Evolutionary conservation across 352 stramenopile genomes (phyloP).

Genomic region (Globisporangium yorkense): DNA sequence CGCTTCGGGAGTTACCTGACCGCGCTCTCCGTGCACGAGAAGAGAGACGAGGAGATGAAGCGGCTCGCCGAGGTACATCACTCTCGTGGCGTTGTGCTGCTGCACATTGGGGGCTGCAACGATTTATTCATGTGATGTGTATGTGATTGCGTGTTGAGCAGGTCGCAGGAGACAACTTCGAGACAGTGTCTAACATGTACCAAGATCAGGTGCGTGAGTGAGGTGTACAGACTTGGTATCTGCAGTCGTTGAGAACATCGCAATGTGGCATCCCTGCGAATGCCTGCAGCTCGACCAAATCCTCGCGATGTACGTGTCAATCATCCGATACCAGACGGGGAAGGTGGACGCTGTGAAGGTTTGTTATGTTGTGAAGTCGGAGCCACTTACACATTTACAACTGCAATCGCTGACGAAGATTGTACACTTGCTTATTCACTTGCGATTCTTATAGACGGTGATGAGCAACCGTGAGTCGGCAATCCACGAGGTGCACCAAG

Average conservation of each 20-base stretch:
- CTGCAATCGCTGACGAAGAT: neutral
- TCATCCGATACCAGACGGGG: conserved; percentile 77
- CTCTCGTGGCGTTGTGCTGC: neutral
- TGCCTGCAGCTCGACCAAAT: conserved; percentile 63
- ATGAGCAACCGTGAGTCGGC: conserved; percentile 84
- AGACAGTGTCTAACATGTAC: conserved; percentile 82
- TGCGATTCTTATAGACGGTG: conserved; percentile 38
- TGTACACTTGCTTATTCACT: neutral
- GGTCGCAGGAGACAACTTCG: conserved; percentile 74
- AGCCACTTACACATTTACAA: neutral
- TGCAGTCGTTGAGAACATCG: too few species aligned
- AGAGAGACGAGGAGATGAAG: conserved; percentile 70
- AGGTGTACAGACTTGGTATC: neutral
- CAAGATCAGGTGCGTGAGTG: conserved; percentile 62
- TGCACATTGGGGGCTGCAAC: too few species aligned
- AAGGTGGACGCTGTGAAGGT: conserved; percentile 88
- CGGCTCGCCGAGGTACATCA: conserved; percentile 49
- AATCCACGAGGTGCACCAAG: conserved; percentile 83
- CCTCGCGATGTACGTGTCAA: conserved; percentile 82
- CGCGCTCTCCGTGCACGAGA: conserved; percentile 67
- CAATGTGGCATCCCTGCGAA: neutral
- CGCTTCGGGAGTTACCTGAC: conserved; percentile 82
- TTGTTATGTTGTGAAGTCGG: neutral
- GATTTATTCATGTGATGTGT: too few species aligned
- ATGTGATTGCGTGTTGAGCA: conserved; percentile 12